phyloP scores from a whole-genome alignment of 2,329 filamentous ascomycete genomes.

The Sporothrix protearum region DNA sequence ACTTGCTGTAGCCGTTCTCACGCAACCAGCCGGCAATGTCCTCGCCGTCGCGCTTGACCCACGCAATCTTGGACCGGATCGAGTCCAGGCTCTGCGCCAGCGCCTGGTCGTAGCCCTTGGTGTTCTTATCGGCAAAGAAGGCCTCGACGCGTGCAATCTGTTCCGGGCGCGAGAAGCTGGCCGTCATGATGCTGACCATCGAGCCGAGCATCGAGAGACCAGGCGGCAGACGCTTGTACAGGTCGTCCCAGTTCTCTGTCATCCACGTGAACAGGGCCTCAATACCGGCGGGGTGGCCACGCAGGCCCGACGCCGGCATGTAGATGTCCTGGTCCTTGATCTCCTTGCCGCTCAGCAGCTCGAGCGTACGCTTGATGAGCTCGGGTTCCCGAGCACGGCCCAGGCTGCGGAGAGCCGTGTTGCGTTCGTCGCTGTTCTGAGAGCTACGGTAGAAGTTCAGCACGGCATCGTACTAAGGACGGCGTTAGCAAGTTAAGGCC shows the following conservation, averaged over 20 bases:
- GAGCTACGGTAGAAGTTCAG: slow-evolving; percentile 72
- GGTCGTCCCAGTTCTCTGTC: slow-evolving; percentile 80
- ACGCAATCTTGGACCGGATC: slow-evolving; percentile 78
- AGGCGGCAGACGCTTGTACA: slow-evolving; percentile 80
- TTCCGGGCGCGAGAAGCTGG: slow-evolving; percentile 71
- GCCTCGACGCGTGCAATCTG: slow-evolving; percentile 71
- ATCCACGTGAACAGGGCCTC: slow-evolving; percentile 79
- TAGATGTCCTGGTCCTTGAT: slow-evolving; percentile 96
- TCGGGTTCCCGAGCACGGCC: slow-evolving; percentile 74
- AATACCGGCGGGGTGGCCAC: slow-evolving; percentile 73
- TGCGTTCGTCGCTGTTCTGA: slow-evolving; percentile 80
- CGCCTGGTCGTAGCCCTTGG: slow-evolving; percentile 78
- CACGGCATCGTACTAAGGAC: slow-evolving; percentile 68
- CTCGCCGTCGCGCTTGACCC: slow-evolving; percentile 70
- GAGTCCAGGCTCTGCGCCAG: slow-evolving; percentile 86
- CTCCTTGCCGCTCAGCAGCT: slow-evolving; percentile 69
- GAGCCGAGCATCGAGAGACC: slow-evolving; percentile 79
- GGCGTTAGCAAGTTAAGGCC: slow-evolving; percentile 1
- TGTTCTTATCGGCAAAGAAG: slow-evolving; percentile 81
- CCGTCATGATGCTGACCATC: slow-evolving; percentile 78
- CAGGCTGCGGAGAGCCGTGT: slow-evolving; percentile 79
- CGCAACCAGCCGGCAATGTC: slow-evolving; percentile 56
- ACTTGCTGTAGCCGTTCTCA: slow-evolving; percentile 35
- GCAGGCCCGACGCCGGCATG: slow-evolving; percentile 75
- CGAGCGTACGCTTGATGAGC: slow-evolving; percentile 77